A percentile compares a stretch with the other conserved stretches of the same genome.
These are phyloP conservation scores for Quercus gilva DNA, from an alignment of 306 rosid genomes.

Conservation along the genomic window DNA sequence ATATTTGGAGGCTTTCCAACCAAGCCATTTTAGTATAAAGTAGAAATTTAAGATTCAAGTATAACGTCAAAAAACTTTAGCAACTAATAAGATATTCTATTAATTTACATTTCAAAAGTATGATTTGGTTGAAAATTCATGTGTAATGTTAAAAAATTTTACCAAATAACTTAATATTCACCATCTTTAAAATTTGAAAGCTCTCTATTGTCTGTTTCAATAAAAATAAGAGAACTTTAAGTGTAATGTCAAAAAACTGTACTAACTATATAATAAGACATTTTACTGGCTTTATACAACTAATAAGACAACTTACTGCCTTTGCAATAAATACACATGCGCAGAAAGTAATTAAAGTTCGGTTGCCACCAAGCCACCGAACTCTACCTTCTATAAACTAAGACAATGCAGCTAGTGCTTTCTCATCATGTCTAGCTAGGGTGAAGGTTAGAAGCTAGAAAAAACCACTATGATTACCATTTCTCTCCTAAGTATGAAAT, in stretches of 20 bases:
- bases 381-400: neutral
- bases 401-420: neutral
- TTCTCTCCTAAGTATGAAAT: neutral
- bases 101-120: no score
- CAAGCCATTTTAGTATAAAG: no score
- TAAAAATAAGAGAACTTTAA: neutral
- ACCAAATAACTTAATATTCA: no score
- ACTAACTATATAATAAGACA: neutral
- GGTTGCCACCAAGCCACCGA: neutral
- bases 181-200: no score
- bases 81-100: no score
- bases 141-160: no score
- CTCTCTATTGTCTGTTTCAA: fast-evolving
- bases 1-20: no score
- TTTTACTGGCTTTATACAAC: neutral
- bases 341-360: neutral
- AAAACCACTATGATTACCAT: neutral
- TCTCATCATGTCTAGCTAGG: neutral
- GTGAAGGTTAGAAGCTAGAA: neutral
- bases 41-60: no score
- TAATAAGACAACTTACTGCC: no score
- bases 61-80: no score
- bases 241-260: neutral
- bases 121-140: no score
- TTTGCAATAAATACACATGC: no score